Base-by-base conservation (phyloP, 345 rosid genomes). In the Aethionema arabicum region DNA sequence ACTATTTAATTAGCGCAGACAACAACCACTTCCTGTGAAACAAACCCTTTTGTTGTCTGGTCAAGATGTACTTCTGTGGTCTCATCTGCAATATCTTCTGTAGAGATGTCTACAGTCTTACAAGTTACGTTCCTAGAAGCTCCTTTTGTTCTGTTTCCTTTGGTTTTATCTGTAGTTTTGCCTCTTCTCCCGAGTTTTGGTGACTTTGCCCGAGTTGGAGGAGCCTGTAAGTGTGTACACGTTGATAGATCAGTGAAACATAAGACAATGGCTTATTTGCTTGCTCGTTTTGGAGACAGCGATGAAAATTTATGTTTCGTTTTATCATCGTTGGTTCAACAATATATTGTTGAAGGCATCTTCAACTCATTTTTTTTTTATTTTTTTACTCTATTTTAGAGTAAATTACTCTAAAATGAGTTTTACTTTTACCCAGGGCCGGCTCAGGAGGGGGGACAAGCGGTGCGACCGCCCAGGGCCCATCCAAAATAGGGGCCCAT, bases 131-230 rank as follows among this genome's bases (percentile, higher is more conserved):
- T 76, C 57, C 32, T 70, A 10, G 51, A 62, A 57, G 67, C 66
- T 72, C 80, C 84, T 68, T 79, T 82, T 37, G 74, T 53, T 65
- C 63, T 79, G 61, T 78, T 83, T 31, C 77, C 81, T 66, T 82
- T 72, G 52, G 38, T 66, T 56, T 75, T 39, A 63, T 41, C 68
- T 39, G 53, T 55, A 7, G 74, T 78, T 77, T 84, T 77, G 51
- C 69, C 67, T 80, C 90, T 83, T 36, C 96, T 72, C 1, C 88
- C 83, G 62, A 85, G 82, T 70, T 79, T 83, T 50, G 91, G 91
- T 54, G 91, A 91, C 65, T 78, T 84, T 59, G 98, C 85, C 29
- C 92, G 82, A 60, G 98, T 91, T 67, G 90, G 82, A 62, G 95
- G 98, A 67, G 82, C 66, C 96, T 91, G 82, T 60, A 56, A 66